Evolutionary conservation across 2,329 filamentous ascomycete species (phyloP).

Genomic region (Cladophialophora yegresii): DNA sequence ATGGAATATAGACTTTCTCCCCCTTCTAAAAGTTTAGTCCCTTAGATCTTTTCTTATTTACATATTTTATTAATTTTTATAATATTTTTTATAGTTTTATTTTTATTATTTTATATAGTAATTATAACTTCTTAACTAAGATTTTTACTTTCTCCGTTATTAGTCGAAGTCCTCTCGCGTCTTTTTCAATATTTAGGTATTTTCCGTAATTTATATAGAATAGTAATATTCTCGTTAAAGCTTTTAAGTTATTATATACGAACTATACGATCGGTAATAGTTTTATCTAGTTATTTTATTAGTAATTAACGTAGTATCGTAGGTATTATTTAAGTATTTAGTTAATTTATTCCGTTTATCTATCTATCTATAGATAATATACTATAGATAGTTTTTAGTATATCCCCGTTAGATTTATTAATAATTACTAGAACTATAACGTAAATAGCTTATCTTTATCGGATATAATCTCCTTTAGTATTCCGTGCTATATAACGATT

Average conservation of each 20-base stretch:
- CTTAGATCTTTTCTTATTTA: constrained; percentile 1
- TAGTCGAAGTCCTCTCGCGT: background rate
- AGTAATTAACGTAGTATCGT: background rate
- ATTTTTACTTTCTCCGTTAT: background rate
- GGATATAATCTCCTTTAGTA: background rate
- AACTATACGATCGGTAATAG: background rate
- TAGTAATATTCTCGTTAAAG: background rate
- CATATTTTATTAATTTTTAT: background rate
- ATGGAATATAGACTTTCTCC: background rate
- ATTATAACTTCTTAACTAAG: background rate
- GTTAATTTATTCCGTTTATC: background rate
- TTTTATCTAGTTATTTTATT: background rate
- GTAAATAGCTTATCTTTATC: constrained; percentile 1
- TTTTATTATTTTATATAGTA: background rate
- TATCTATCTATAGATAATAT: constrained; percentile 20
- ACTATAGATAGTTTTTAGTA: constrained; percentile 20
- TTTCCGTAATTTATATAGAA: constrained; percentile 23
- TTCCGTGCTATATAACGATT: background rate
- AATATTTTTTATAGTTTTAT: background rate
- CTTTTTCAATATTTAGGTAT: background rate
- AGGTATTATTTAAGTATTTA: constrained; percentile 1
- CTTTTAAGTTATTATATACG: background rate
- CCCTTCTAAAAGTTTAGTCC: background rate
- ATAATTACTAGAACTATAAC: background rate
- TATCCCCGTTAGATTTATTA: too few species aligned